phyloP scores from a whole-genome alignment of 805 yeast genomes.

The Sugiyamaella mastotermitis region DNA sequence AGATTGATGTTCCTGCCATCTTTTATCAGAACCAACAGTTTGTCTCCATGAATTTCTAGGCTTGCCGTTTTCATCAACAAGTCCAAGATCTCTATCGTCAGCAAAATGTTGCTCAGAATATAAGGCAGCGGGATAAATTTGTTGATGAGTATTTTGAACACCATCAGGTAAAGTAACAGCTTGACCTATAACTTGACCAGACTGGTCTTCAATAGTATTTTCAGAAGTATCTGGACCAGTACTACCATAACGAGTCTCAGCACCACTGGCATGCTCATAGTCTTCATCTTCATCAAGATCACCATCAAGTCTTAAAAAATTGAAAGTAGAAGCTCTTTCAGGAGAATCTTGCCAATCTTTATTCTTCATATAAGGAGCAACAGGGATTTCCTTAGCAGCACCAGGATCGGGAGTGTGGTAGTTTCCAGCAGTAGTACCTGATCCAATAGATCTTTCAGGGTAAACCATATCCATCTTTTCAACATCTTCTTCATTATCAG shows the following conservation, averaged over 20 bases:
- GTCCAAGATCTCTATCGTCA: slow-evolving; percentile 22
- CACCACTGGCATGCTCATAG: slow-evolving; percentile 6
- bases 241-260: slow-evolving; percentile 3
- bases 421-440: slow-evolving; percentile 10
- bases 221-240: slow-evolving; percentile 1
- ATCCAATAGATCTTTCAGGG: slow-evolving; percentile 9
- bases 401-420: slow-evolving; percentile 15
- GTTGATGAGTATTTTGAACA: not conserved
- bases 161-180: not conserved
- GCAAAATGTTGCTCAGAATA: slow-evolving; percentile 22
- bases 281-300: slow-evolving; percentile 17
- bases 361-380: slow-evolving; percentile 3
- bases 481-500: slow-evolving; percentile 17
- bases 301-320: slow-evolving; percentile 33
- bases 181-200: not conserved
- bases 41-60: slow-evolving; percentile 58
- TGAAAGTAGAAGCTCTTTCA: slow-evolving; percentile 30
- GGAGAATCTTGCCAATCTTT: slow-evolving; percentile 30
- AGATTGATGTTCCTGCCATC: slow-evolving; percentile 54
- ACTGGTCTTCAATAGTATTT: slow-evolving; percentile 1
- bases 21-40: slow-evolving; percentile 30
- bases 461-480: slow-evolving; percentile 11
- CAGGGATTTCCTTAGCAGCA: slow-evolving; percentile 21
- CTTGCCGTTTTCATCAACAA: slow-evolving; percentile 23
- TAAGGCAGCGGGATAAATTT: slow-evolving; percentile 2